These are phyloP conservation scores for Orbilia blumenaviensis DNA, from an alignment of 2,329 filamentous ascomycete genomes.

Conservation along the genomic window DNA sequence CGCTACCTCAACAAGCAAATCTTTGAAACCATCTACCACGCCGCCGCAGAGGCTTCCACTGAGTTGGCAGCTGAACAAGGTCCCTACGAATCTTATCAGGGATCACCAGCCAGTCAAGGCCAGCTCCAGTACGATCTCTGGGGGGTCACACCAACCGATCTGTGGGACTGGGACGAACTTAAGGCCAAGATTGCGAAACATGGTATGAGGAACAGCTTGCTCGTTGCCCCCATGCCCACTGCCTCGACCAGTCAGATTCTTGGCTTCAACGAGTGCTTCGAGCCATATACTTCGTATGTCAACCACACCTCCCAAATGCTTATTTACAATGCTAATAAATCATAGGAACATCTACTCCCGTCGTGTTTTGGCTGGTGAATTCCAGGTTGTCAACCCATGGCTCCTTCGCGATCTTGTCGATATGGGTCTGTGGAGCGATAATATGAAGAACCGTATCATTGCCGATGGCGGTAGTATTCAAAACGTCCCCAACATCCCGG, in stretches of 20 bases:
- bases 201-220: conserved; percentile 92
- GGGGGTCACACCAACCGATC: conserved; percentile 88
- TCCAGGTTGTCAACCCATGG: conserved; percentile 99
- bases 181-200: conserved; percentile 92
- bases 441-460: conserved; percentile 99
- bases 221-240: conserved; percentile 97
- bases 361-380: conserved; percentile 95
- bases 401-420: conserved; percentile 97
- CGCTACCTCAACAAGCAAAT: conserved; percentile 96
- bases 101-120: conserved; percentile 91
- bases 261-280: conserved; percentile 99
- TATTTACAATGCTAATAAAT: neutral
- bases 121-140: conserved; percentile 99
- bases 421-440: conserved; percentile 96
- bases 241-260: conserved; percentile 97
- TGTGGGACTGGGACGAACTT: conserved; percentile 94
- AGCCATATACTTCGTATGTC: conserved; percentile 85
- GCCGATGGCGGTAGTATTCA: conserved; percentile 94
- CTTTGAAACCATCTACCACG: conserved; percentile 99
- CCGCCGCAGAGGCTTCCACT: conserved; percentile 85
- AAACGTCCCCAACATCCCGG: conserved; percentile 94
- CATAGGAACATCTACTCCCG: conserved; percentile 91
- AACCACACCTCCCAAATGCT: neutral
- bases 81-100: conserved; percentile 87
- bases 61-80: conserved; percentile 85